Base-by-base conservation (phyloP, 108 stramenopile genomes). In the Ochromonas danica region DNA sequence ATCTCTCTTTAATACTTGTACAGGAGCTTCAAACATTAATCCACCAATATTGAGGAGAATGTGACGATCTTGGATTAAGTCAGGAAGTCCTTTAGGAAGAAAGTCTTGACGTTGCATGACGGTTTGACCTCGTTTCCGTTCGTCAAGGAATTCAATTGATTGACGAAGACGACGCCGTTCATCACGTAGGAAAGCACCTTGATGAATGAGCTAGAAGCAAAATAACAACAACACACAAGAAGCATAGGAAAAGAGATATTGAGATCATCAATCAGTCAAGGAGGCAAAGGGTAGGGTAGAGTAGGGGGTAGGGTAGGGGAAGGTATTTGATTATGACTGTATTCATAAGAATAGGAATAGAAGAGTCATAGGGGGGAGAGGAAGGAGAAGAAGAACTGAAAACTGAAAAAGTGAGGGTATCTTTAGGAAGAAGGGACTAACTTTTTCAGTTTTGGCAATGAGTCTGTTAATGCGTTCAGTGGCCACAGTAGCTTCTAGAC, bases 21-120 rank as follows among this genome's bases (percentile, higher is more conserved):
- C 63, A 31, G 63, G 63, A 31, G 31, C 63, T 67, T 67, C 63
- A 36, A 67, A 67, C 63, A 67, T 67, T 33, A 67, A 25, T 35
- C 63, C 63, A 67, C 63, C 25, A 10, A 67, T 67, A 36, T 67
- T 67, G 63, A 67, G 3, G 17, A 31, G 63, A 28, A 35, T 67
- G 31, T 67, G 63, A 14, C 45, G 6, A 10, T 57, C 51, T 57
- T 57, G 17, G 17, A 17, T 22, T 22, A 22, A 22, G 10, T 57
- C 51, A 10, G 10, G 10, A 10, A 57, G 22, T 22, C 10, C 51
- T 25, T 67, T 25, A 35, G 63, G 63, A 28, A 67, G 3, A 3
- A 3, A 67, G 25, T 67, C 63, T 35, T 36, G 14, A 14, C 63
- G 17, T 25, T 33, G 17, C 31, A 67, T 35, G 31, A 25, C 35